Percentiles rank a stretch among this genome's conserved stretches.
phyloP scores from a whole-genome alignment of 768 basidiomycete species.

The Phanerochaete sordida region DNA sequence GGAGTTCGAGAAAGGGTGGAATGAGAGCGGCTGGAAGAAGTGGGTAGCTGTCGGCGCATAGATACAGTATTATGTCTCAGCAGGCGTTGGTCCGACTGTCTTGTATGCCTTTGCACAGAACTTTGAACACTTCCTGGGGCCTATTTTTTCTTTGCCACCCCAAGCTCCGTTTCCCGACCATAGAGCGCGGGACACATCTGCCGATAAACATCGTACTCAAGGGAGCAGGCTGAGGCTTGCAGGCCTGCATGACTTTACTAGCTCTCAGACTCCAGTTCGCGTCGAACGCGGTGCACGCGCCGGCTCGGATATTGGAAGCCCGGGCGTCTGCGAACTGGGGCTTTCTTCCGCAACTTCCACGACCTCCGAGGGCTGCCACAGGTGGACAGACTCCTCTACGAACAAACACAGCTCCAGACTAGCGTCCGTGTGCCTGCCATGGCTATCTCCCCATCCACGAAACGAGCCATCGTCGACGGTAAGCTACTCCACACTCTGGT shows the following conservation, averaged over 20 bases:
- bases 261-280: no score
- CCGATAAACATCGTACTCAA: no score
- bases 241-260: no score
- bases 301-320: not conserved
- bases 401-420: not conserved
- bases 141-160: no score
- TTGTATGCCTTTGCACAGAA: no score
- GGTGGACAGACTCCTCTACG: not conserved
- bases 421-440: slow-evolving; percentile 1
- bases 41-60: slow-evolving; percentile 16
- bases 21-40: slow-evolving; percentile 54
- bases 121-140: no score
- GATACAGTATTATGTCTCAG: not conserved
- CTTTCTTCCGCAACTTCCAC: slow-evolving; percentile 1
- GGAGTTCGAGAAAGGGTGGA: slow-evolving; percentile 78
- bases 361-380: not conserved
- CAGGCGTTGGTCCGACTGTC: no score
- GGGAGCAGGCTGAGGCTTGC: no score
- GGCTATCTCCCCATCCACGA: slow-evolving; percentile 21
- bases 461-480: slow-evolving; percentile 26
- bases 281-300: no score
- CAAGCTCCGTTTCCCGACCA: no score
- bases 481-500: not conserved
- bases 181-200: no score
- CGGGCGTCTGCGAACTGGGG: not conserved